Evolutionary conservation across 2,329 filamentous ascomycete species (phyloP).

Genomic region (Westerdykella ornata): DNA sequence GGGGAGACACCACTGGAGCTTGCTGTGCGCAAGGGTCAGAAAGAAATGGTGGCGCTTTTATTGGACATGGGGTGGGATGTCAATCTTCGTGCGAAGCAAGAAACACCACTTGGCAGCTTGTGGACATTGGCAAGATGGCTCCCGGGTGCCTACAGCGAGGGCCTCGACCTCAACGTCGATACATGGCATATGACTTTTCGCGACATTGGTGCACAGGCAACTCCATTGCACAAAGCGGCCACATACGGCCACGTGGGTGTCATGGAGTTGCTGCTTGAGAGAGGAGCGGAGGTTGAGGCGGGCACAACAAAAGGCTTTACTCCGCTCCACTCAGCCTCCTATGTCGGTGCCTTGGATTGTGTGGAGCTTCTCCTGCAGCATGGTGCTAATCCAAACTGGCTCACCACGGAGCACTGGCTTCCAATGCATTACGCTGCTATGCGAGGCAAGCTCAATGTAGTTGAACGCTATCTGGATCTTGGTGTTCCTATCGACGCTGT

Average conservation of each 20-base stretch:
- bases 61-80: neutral
- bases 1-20: neutral
- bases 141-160: neutral
- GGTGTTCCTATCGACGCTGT: neutral
- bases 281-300: neutral
- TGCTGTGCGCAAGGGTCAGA: neutral
- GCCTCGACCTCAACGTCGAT: neutral
- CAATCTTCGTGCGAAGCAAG: neutral
- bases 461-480: neutral
- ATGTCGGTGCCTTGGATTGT: neutral
- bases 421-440: neutral
- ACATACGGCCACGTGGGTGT: neutral
- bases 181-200: neutral
- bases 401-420: neutral
- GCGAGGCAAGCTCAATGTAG: neutral
- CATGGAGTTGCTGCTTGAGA: neutral
- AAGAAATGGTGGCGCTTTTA: neutral
- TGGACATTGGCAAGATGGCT: neutral
- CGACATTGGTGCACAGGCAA: neutral
- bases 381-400: neutral
- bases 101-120: neutral
- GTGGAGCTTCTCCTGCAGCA: neutral
- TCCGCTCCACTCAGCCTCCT: neutral
- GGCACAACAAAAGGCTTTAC: conserved; percentile 1
- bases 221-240: neutral